These are phyloP conservation scores for Piper longum DNA, from an alignment of 164 flowering plant species.

Conservation along the genomic window DNA sequence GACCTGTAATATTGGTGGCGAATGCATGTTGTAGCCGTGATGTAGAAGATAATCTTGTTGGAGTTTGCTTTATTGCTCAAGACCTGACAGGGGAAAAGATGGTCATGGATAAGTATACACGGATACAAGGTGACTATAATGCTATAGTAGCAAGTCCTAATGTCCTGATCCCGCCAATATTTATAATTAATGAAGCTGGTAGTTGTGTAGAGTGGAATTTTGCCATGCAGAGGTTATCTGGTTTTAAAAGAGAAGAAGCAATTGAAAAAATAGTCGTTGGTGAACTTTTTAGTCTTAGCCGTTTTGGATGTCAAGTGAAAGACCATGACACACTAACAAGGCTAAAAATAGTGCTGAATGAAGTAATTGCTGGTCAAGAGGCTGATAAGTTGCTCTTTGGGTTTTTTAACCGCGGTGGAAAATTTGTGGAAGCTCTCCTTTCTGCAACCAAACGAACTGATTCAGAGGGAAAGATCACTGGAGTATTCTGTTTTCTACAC, in stretches of 20 bases:
- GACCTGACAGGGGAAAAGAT: conserved; percentile 52
- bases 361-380: conserved; percentile 41
- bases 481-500: conserved; percentile 59
- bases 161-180: conserved; percentile 70
- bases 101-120: conserved; percentile 52
- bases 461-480: conserved; percentile 42
- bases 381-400: conserved; percentile 45
- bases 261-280: conserved; percentile 45
- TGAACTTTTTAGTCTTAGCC: conserved; percentile 47
- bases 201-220: conserved; percentile 64
- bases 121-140: conserved; percentile 55
- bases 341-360: conserved; percentile 41
- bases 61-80: conserved; percentile 70
- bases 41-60: conserved; percentile 31
- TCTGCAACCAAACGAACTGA: conserved; percentile 40
- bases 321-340: conserved; percentile 55
- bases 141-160: conserved; percentile 46
- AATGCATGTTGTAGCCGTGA: conserved; percentile 78
- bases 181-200: conserved; percentile 49
- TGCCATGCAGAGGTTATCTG: conserved; percentile 60
- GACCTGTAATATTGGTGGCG: conserved; percentile 38
- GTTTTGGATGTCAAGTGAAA: conserved; percentile 47
- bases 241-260: conserved; percentile 48
- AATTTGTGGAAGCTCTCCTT: conserved; percentile 48
- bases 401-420: conserved; percentile 37